Base-by-base conservation (phyloP, 805 yeast species). In the Metschnikowia anglica region DNA sequence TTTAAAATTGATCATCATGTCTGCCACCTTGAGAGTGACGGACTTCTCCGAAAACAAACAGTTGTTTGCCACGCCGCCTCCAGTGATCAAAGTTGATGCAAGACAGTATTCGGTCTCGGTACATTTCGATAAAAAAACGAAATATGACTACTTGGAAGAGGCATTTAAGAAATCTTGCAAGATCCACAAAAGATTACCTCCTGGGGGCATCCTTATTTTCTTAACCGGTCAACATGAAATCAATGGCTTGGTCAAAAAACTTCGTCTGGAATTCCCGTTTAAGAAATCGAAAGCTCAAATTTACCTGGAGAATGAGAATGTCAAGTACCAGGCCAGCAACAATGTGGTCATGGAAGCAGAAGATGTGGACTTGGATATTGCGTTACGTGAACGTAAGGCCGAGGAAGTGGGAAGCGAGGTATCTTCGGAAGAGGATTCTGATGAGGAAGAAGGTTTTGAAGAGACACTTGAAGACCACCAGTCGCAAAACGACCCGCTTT, bases 201-300 rank as follows among this genome's bases (percentile, higher is more conserved):
- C 88, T 2, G 99, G 99, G 23, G 97, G 96, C 2, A 93, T 93
- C 31, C 73, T 93, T 45, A 75, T 93, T 3, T 93, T 93, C 60
- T 66, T 95, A 62, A 93, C 99, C 0, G 98, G 99, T 55, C 97
- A 90, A 59, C 85, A 85, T 51, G 99, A 93, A 61, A 95, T 93
- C 58, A 76, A 77, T 13, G 77, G 79, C 7, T 73, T 88, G 63
- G 95, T 90, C 10, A 83, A 81, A 48, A 76, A 70, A 47, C 68
- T 93, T 35, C 73, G 84, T 45, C 68, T 72, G 33, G 83, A 85
- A 46, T 90, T 85, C 56, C 91, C 93, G 2, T 72, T 75, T 43
- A 47, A 40, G 31, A 59, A 50, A 30, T 58, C 57, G 4, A 48
- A 40, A 32, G 56, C 49, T 16, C 60, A 56, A 5, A 56, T 25